Evolutionary conservation across 2,329 filamentous ascomycete genomes (phyloP).

Genomic region (Aureobasidium sp.): DNA sequence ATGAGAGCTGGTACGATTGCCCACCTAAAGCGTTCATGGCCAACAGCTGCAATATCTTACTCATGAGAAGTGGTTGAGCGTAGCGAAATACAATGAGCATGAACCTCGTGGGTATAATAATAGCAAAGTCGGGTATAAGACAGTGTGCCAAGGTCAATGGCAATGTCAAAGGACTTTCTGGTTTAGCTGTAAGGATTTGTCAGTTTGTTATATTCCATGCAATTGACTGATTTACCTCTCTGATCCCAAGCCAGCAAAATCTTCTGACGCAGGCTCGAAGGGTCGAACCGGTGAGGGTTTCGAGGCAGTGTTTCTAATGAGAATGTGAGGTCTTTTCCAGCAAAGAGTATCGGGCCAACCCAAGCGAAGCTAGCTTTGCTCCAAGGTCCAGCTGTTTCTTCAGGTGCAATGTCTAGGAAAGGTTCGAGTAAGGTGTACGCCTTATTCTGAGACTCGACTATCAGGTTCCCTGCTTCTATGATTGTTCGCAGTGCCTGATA

Average conservation of each 20-base stretch:
- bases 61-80: constrained; percentile 1
- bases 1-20: background rate
- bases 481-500: background rate
- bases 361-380: background rate
- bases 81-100: background rate
- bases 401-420: background rate
- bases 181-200: background rate
- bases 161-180: background rate
- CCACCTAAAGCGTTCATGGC: background rate
- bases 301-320: background rate
- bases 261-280: background rate
- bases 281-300: background rate
- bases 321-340: background rate
- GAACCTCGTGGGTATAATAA: background rate
- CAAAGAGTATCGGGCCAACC: background rate
- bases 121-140: background rate
- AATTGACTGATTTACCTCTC: background rate
- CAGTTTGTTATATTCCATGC: background rate
- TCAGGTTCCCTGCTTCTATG: background rate
- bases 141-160: background rate
- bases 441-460: background rate
- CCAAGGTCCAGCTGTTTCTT: background rate
- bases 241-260: background rate
- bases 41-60: background rate
- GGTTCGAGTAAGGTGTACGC: background rate